Percentiles rank a stretch among this genome's conserved stretches.
phyloP scores from a whole-genome alignment of 352 stramenopile genomes.

The Globisporangium irregulare region DNA sequence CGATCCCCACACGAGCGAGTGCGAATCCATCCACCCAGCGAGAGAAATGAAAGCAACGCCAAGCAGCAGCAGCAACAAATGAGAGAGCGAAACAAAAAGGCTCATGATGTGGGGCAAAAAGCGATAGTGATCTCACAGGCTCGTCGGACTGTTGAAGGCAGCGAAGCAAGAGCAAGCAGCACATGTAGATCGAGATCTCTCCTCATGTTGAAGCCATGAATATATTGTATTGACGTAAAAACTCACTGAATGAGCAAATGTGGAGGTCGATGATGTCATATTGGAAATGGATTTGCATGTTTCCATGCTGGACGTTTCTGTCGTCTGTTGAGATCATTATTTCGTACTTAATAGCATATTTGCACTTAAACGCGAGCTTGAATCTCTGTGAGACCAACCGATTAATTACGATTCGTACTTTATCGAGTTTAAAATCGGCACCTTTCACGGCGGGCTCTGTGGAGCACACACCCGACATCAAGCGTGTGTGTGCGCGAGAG shows the following conservation, averaged over 20 bases:
- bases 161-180: neutral
- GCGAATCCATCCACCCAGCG: neutral
- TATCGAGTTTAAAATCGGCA: neutral
- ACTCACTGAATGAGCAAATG: neutral
- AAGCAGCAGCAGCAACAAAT: neutral
- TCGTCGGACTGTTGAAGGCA: neutral
- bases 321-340: neutral
- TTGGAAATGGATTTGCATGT: neutral
- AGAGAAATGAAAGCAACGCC: neutral
- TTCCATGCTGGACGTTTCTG: neutral
- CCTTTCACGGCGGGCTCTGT: neutral
- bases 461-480: neutral
- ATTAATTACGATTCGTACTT: neutral
- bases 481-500: neutral
- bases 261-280: neutral
- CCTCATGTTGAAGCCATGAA: neutral
- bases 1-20: neutral
- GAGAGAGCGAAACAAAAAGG: neutral
- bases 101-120: neutral
- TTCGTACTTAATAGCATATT: neutral
- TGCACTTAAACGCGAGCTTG: neutral
- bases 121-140: neutral
- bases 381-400: neutral
- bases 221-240: constrained; percentile 9
- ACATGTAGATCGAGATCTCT: neutral